phyloP scores from a whole-genome alignment of 495 filamentous ascomycete genomes.

The Aspergillus taichungensis region DNA sequence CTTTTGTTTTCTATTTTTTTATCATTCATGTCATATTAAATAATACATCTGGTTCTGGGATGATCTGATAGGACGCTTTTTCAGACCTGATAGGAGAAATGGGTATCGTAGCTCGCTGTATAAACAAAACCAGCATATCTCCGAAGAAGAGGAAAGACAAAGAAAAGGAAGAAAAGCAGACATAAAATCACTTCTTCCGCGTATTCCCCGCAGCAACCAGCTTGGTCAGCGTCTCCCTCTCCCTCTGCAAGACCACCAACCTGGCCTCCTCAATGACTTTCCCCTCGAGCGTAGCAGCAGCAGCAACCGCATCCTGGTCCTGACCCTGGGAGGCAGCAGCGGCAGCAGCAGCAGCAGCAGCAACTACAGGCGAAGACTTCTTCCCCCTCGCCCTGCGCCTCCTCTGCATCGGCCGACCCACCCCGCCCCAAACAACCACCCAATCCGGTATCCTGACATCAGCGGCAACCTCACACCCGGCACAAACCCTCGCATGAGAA shows the following conservation, averaged over 20 bases:
- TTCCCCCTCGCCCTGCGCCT: constrained; percentile 21
- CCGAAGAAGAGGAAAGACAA: background rate
- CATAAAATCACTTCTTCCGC: constrained; percentile 22
- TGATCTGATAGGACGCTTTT: background rate
- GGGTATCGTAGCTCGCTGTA: background rate
- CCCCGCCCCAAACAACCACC: constrained; percentile 36
- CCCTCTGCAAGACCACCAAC: constrained; percentile 35
- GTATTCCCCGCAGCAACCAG: constrained; percentile 26
- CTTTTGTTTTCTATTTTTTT: constrained; percentile 7
- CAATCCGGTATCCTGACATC: constrained; percentile 25
- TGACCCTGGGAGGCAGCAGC: constrained; percentile 13
- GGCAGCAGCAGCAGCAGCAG: constrained; percentile 8
- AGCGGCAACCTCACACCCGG: constrained; percentile 24
- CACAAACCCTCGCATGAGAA: constrained; percentile 34
- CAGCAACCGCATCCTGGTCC: background rate
- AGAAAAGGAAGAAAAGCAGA: background rate
- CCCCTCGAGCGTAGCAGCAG: constrained; percentile 15
- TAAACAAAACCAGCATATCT: background rate
- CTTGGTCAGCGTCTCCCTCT: constrained; percentile 32
- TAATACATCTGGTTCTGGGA: background rate
- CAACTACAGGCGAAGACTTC: constrained; percentile 14
- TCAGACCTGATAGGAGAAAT: background rate
- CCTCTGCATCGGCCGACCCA: constrained; percentile 24
- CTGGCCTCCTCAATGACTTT: constrained; percentile 38
- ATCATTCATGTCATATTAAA: background rate